Evolutionary conservation across 139 green algal genomes (phyloP), one percentile per base, ranked within the genome.

Genomic region (Chlorella vulgaris): DNA sequence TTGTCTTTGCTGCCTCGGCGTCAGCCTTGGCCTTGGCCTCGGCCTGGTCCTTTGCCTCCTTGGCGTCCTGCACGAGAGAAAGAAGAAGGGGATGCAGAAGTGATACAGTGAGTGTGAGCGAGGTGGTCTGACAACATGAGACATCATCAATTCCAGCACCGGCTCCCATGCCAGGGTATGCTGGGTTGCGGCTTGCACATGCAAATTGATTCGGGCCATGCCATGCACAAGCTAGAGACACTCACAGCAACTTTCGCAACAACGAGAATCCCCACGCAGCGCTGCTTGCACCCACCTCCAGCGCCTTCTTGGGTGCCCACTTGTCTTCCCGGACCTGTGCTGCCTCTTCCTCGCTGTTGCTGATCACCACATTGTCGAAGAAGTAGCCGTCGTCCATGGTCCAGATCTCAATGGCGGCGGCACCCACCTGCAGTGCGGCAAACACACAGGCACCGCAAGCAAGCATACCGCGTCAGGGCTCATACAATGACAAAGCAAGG

Each of bases 391-490:
- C 36, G 81, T 95, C 91, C 83, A 93, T 94, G 69, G 90, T 92
- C 94, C 94, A 98, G 78, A 98, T 92, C 86, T 98, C 94, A 58
- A 98, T 82, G 29, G 87, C 94, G 31, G 95, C 93, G 35, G 76
- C 94, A 7, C 85, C 89, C 6, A 96, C 90, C 71, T 78, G 47
- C 31, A 51, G 29, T 19, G 4, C 3, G 29, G 39, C 35, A 3
- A 53, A 6, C 15, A 4, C 2, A 68, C 3, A 28, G 10, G 47
- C 13, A 15, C 15, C 15, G 47, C 10, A 58, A 15, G 15, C 10
- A 58, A 58, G 47, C 13, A 15, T 58, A 15, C 15, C 47, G 15
- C 13, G 47, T 58, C 10, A 15, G 15, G 47, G 47, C 13, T 58
- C 47, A 58, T 10, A 58, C 10, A 24, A 15, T 10, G 13, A 58